phyloP scores from a whole-genome alignment of 2,329 filamentous ascomycete species.

The Kalmusia sp. region DNA sequence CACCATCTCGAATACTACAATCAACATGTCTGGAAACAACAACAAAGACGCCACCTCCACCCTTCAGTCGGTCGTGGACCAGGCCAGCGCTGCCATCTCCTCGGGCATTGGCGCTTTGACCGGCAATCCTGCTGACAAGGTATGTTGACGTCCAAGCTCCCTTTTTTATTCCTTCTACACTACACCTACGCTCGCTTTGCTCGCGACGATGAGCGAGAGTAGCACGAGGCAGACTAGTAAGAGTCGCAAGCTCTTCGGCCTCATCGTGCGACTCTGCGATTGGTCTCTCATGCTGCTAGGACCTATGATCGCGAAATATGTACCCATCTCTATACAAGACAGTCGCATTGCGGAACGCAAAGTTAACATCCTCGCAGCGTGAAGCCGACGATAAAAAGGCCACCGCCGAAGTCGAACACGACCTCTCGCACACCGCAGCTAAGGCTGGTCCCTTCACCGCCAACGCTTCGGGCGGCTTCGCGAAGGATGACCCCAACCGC shows the following conservation, averaged over 20 bases:
- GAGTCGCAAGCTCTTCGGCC: slow-evolving; percentile 11
- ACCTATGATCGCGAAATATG: slow-evolving; percentile 1
- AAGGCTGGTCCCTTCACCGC: slow-evolving; percentile 77
- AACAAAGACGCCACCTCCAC: slow-evolving; percentile 71
- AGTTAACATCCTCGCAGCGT: slow-evolving; percentile 48
- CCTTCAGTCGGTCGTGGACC: slow-evolving; percentile 71
- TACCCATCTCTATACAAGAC: neutral
- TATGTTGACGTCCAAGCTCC: slow-evolving; percentile 33
- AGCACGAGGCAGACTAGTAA: slow-evolving; percentile 2
- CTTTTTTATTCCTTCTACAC: neutral
- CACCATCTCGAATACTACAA: slow-evolving; percentile 1
- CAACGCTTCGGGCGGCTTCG: slow-evolving; percentile 72
- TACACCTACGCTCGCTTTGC: neutral
- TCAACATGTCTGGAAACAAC: slow-evolving; percentile 57
- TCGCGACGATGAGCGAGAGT: slow-evolving; percentile 1
- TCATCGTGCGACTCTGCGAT: slow-evolving; percentile 6
- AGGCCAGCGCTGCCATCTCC: slow-evolving; percentile 75
- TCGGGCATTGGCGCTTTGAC: slow-evolving; percentile 74
- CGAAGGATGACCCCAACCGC: slow-evolving; percentile 76
- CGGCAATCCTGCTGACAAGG: slow-evolving; percentile 73
- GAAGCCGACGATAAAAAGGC: slow-evolving; percentile 71
- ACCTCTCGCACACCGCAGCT: slow-evolving; percentile 75
- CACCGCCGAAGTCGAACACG: slow-evolving; percentile 70
- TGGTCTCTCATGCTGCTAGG: slow-evolving; percentile 13
- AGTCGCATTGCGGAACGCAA: neutral